These are phyloP conservation scores for Climacium dendroides DNA, from an alignment of 225 moss, liverwort and hornwort species.

Conservation along the genomic window DNA sequence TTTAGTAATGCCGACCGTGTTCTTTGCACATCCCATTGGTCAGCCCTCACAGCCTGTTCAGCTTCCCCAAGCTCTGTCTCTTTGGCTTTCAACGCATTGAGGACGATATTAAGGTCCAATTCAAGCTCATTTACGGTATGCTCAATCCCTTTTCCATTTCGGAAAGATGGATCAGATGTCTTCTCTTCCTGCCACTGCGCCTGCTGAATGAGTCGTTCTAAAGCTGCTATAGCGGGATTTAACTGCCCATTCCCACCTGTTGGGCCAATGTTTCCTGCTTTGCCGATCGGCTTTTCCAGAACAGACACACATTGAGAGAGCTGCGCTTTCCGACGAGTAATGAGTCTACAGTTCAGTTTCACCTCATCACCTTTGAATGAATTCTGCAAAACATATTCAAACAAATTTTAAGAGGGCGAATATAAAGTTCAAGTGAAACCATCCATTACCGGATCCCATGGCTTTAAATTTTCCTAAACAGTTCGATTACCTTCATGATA, in stretches of 20 bases:
- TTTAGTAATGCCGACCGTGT: slow-evolving; percentile 8
- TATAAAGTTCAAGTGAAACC: neutral
- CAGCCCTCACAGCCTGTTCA: slow-evolving; percentile 10
- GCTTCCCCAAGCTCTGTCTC: slow-evolving; percentile 20
- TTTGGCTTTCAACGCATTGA: slow-evolving; percentile 15
- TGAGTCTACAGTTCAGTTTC: neutral
- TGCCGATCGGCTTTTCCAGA: slow-evolving; percentile 11
- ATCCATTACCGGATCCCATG: neutral
- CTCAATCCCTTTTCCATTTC: neutral
- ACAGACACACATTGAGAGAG: slow-evolving; percentile 3
- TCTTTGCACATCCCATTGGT: slow-evolving; percentile 16
- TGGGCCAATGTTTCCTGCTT: neutral
- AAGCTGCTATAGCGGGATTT: slow-evolving; percentile 10
- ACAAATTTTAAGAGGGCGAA: neutral
- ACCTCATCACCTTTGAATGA: slow-evolving; percentile 18
- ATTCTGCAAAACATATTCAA: slow-evolving; percentile 10
- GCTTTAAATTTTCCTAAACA: neutral
- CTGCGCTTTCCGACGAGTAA: slow-evolving; percentile 1
- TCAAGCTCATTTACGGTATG: slow-evolving; percentile 16
- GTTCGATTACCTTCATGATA: neutral
- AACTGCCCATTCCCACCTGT: neutral
- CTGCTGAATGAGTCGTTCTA: slow-evolving; percentile 21
- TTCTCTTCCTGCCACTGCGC: slow-evolving; percentile 6
- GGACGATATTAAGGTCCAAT: slow-evolving; percentile 5
- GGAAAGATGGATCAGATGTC: neutral